phyloP scores from a whole-genome alignment of 495 filamentous ascomycete genomes.

The Penicillium cataractarum region DNA sequence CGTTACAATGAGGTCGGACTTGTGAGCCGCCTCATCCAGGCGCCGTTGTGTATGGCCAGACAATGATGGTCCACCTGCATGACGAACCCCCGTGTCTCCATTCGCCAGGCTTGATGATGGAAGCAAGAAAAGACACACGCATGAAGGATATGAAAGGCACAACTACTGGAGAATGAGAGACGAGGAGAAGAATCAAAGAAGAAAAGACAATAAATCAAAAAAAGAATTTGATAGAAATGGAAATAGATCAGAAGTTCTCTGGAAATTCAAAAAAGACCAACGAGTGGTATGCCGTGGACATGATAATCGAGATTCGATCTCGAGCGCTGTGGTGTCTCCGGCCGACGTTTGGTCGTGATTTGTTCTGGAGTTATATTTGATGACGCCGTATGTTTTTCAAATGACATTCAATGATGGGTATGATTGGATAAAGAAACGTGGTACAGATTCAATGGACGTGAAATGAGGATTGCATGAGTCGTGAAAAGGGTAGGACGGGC shows the following conservation, averaged over 20 bases:
- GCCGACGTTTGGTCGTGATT: slow-evolving; percentile 16
- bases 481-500: slow-evolving; percentile 17
- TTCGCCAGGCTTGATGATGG: slow-evolving; percentile 25
- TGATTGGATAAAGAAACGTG: slow-evolving; percentile 25
- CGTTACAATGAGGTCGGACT: background rate
- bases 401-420: slow-evolving; percentile 34
- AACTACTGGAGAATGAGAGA: slow-evolving; percentile 7
- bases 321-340: background rate
- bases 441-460: slow-evolving; percentile 24
- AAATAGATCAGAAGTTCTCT: slow-evolving; percentile 2
- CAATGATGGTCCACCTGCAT: slow-evolving; percentile 7
- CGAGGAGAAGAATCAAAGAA: background rate
- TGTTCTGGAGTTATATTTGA: slow-evolving; percentile 24
- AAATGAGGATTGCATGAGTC: slow-evolving; percentile 28
- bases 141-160: slow-evolving; percentile 4
- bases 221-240: background rate
- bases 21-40: background rate
- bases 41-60: background rate
- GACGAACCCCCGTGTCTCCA: slow-evolving; percentile 15
- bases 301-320: slow-evolving; percentile 3
- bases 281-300: slow-evolving; percentile 10
- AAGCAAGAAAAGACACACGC: slow-evolving; percentile 1
- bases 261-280: background rate
- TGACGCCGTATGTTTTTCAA: slow-evolving; percentile 35
- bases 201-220: background rate